Evolutionary conservation across 441 rosid species (phyloP).

Genomic region (Croton setiger): DNA sequence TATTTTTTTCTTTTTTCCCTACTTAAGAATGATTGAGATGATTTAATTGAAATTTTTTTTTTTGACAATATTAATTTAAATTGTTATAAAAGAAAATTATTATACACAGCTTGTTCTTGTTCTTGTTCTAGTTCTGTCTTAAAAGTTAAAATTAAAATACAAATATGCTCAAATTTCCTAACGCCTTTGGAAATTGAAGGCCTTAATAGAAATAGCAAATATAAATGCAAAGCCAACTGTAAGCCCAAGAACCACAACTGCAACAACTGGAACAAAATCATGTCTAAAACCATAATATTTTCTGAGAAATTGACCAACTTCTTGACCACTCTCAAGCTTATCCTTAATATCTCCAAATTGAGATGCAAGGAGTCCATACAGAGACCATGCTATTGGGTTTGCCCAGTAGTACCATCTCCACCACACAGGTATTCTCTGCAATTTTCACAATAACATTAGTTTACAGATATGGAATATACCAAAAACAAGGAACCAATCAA

Average conservation of each 20-base stretch:
- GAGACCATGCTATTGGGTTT: slow-evolving; percentile 50
- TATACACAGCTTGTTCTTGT: background rate
- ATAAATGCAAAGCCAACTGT: slow-evolving; percentile 27
- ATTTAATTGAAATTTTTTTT: too few relatives aligned
- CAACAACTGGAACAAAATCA: slow-evolving; percentile 39
- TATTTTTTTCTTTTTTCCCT: too few relatives aligned
- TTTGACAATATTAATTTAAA: too few relatives aligned
- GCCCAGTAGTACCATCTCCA: slow-evolving; percentile 74
- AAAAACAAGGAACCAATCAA: too few relatives aligned
- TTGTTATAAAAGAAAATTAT: background rate
- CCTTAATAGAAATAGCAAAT: slow-evolving; percentile 30
- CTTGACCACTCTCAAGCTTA: slow-evolving; percentile 10
- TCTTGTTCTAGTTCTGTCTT: too few relatives aligned
- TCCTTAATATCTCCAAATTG: slow-evolving; percentile 42
- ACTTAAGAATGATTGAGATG: too few relatives aligned
- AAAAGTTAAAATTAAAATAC: background rate
- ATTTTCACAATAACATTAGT: too few relatives aligned
- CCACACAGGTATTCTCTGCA: slow-evolving; percentile 56
- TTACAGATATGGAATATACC: too few relatives aligned
- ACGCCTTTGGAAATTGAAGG: slow-evolving; percentile 37
- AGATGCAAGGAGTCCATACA: slow-evolving; percentile 48
- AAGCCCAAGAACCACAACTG: slow-evolving; percentile 28
- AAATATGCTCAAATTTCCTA: background rate
- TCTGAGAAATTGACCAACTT: slow-evolving; percentile 27
- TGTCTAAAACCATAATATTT: slow-evolving; percentile 29